These are phyloP conservation scores for Fusarium mundagurra DNA, from an alignment of 2,329 filamentous ascomycete genomes.

Conservation along the genomic window DNA sequence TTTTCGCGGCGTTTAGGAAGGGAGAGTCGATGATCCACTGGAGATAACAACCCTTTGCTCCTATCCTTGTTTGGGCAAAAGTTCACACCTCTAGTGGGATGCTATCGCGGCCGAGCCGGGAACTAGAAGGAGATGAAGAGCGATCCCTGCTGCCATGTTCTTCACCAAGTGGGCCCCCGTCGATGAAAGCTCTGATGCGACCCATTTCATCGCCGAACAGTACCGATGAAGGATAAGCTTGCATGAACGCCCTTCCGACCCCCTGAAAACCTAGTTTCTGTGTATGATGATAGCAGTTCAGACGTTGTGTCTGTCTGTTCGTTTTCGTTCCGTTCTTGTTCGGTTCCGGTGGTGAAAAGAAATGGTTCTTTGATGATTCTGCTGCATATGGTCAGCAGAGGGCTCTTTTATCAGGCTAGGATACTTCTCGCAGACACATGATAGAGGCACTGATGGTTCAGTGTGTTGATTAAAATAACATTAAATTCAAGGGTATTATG, in stretches of 20 bases:
- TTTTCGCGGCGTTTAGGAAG: neutral
- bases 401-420: neutral
- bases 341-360: conserved; percentile 2
- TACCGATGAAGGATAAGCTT: conserved; percentile 24
- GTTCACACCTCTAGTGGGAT: neutral
- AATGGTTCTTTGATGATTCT: conserved; percentile 5
- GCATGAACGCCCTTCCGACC: conserved; percentile 34
- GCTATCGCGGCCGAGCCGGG: conserved; percentile 1
- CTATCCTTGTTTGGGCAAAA: neutral
- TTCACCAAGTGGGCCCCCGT: conserved; percentile 33
- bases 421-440: conserved; percentile 16
- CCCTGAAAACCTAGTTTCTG: conserved; percentile 23
- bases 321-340: neutral
- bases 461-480: conserved; percentile 1
- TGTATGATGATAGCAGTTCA: neutral
- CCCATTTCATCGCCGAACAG: conserved; percentile 40
- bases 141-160: conserved; percentile 27
- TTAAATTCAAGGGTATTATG: conserved; percentile 40
- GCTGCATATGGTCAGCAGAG: conserved; percentile 12
- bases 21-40: neutral
- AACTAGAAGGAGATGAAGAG: conserved; percentile 6
- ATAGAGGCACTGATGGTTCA: conserved; percentile 2
- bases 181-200: conserved; percentile 21
- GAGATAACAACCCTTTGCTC: neutral
- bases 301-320: neutral